Conservation (phyloP, 2,329 filamentous ascomycete species). For the Microdochium bolleyi region DNA sequence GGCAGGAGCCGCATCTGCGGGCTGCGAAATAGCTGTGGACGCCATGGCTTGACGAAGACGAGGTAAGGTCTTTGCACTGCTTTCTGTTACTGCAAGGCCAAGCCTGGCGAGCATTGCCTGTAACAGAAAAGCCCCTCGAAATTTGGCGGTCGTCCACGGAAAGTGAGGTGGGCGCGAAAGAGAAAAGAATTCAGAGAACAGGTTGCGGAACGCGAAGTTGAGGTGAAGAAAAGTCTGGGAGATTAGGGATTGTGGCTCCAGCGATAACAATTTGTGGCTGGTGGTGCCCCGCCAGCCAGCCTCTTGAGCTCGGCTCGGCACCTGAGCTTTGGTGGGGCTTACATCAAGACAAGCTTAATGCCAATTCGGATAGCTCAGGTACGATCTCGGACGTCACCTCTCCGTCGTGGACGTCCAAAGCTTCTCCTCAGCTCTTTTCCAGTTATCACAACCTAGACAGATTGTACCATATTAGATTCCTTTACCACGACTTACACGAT, state of each 20-base stretch:
- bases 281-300: neutral
- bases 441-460: neutral
- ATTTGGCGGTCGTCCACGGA: neutral
- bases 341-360: neutral
- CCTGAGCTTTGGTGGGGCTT: neutral
- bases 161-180: neutral
- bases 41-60: constrained; percentile 3
- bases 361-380: neutral
- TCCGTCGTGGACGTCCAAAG: neutral
- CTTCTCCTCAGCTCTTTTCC: neutral
- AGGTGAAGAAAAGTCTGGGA: neutral
- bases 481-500: neutral
- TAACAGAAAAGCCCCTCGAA: neutral
- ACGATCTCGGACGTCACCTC: neutral
- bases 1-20: constrained; percentile 4
- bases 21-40: constrained; percentile 2
- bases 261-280: neutral
- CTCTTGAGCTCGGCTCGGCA: neutral
- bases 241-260: neutral
- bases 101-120: neutral
- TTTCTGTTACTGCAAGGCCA: neutral
- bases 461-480: neutral
- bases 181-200: neutral
- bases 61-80: neutral
- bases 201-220: neutral